Percentiles rank a stretch among this genome's conserved stretches.
Conservation (phyloP, 768 basidiomycete genomes). For the Coprinopsis cinerea region DNA sequence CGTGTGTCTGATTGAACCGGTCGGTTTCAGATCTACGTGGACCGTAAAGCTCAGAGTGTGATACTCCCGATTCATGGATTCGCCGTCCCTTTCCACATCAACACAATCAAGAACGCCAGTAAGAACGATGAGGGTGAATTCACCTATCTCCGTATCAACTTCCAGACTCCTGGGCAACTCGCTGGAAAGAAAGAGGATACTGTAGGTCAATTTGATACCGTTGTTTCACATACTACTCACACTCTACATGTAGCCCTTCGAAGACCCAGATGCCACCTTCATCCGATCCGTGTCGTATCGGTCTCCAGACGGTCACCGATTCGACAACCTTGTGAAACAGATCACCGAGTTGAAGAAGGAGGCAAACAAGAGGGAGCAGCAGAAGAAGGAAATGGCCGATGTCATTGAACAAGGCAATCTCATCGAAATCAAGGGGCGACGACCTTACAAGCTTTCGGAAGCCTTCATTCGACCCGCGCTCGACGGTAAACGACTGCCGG, state of each 20-base stretch:
- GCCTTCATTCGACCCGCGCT: slow-evolving; percentile 91
- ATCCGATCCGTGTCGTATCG: slow-evolving; percentile 94
- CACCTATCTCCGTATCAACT: slow-evolving; percentile 93
- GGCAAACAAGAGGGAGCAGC: slow-evolving; percentile 94
- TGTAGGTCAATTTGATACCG: slow-evolving; percentile 34
- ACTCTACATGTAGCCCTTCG: slow-evolving; percentile 64
- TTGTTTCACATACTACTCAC: not conserved
- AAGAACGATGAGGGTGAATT: slow-evolving; percentile 96
- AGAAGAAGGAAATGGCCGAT: slow-evolving; percentile 98
- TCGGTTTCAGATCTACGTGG: slow-evolving; percentile 73
- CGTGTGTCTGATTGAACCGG: not conserved
- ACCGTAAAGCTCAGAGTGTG: slow-evolving; percentile 85
- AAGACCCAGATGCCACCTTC: slow-evolving; percentile 94
- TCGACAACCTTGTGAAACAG: slow-evolving; percentile 82
- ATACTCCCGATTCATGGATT: slow-evolving; percentile 92
- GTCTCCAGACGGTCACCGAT: slow-evolving; percentile 82
- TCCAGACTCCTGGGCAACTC: slow-evolving; percentile 96
- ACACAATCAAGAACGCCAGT: slow-evolving; percentile 95
- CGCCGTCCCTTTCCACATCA: slow-evolving; percentile 96
- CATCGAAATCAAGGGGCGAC: slow-evolving; percentile 81
- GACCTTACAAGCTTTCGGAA: slow-evolving; percentile 83
- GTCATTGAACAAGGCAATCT: slow-evolving; percentile 93
- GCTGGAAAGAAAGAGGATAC: slow-evolving; percentile 99
- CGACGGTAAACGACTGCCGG: slow-evolving; percentile 91
- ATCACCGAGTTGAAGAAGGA: slow-evolving; percentile 96